Conservation (phyloP, 2,329 filamentous ascomycete species). For the Epichloe sibirici region DNA sequence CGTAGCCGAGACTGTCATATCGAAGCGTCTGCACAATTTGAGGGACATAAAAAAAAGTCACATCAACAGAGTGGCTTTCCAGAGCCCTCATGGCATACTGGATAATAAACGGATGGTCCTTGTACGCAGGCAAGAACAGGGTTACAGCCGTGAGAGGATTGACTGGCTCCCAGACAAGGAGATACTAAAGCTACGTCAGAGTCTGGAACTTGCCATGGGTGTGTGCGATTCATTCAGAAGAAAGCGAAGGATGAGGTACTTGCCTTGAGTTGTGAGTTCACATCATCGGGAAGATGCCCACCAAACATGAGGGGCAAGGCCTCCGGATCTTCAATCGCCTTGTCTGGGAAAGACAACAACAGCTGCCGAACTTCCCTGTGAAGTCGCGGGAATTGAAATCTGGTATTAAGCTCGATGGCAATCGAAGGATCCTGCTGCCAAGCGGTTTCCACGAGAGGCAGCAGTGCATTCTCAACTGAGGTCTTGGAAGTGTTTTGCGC, state of each 20-base stretch:
- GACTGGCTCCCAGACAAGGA: slow-evolving; percentile 85
- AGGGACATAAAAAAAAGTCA: slow-evolving; percentile 97
- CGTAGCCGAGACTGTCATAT: slow-evolving; percentile 87
- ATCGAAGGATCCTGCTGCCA: slow-evolving; percentile 79
- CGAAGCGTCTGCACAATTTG: slow-evolving; percentile 93
- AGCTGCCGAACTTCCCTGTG: slow-evolving; percentile 66
- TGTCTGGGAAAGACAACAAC: slow-evolving; percentile 72
- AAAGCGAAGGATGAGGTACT: background rate
- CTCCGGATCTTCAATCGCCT: slow-evolving; percentile 68
- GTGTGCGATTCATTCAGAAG: background rate
- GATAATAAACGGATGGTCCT: slow-evolving; percentile 82
- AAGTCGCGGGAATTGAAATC: slow-evolving; percentile 67
- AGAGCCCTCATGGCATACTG: slow-evolving; percentile 95
- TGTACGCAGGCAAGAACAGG: slow-evolving; percentile 83
- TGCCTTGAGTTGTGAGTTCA: slow-evolving; percentile 71
- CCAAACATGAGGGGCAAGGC: slow-evolving; percentile 75
- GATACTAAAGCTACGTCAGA: slow-evolving; percentile 43
- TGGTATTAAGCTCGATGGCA: slow-evolving; percentile 69
- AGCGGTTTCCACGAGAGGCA: slow-evolving; percentile 62
- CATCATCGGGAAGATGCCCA: slow-evolving; percentile 60
- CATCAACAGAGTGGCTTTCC: slow-evolving; percentile 88
- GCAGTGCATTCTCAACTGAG: slow-evolving; percentile 33
- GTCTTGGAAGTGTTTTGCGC: slow-evolving; percentile 28
- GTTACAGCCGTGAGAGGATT: slow-evolving; percentile 90
- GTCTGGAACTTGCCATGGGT: background rate